Percentiles rank a stretch among this genome's conserved stretches.
These are phyloP conservation scores for Nosema muscidifuracis DNA, from an alignment of 371 early-diverging fungal species.

Conservation along the genomic window DNA sequence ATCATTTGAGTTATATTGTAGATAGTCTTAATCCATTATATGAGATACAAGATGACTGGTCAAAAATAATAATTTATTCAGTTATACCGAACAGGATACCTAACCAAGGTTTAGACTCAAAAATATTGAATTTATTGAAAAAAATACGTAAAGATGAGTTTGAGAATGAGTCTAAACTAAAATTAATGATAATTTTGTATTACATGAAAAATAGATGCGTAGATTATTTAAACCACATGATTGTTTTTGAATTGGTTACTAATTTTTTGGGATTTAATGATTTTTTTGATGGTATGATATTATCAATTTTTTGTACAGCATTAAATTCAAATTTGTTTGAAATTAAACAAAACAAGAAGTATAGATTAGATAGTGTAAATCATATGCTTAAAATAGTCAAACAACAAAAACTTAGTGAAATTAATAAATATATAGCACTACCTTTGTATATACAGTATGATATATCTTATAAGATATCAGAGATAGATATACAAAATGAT, in stretches of 20 bases:
- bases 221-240: constrained; percentile 38
- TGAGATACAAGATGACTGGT: constrained; percentile 49
- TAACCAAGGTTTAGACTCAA: constrained; percentile 46
- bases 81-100: constrained; percentile 16
- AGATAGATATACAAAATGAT: constrained; percentile 23
- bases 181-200: constrained; percentile 41
- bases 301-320: constrained; percentile 18
- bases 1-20: constrained; percentile 18
- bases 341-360: constrained; percentile 34
- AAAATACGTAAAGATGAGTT: constrained; percentile 18
- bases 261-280: constrained; percentile 34
- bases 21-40: constrained; percentile 6
- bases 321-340: constrained; percentile 8
- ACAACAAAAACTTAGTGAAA: not conserved
- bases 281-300: constrained; percentile 42
- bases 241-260: constrained; percentile 47
- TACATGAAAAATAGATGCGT: constrained; percentile 40
- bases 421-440: constrained; percentile 21
- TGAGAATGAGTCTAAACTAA: constrained; percentile 22
- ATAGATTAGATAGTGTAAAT: constrained; percentile 11
- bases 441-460: constrained; percentile 33
- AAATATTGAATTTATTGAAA: constrained; percentile 40
- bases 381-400: constrained; percentile 24
- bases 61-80: constrained; percentile 32
- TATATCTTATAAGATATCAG: not conserved